These are phyloP conservation scores for Geotrichum reessii DNA, from an alignment of 1,139 yeast genomes.

Conservation along the genomic window DNA sequence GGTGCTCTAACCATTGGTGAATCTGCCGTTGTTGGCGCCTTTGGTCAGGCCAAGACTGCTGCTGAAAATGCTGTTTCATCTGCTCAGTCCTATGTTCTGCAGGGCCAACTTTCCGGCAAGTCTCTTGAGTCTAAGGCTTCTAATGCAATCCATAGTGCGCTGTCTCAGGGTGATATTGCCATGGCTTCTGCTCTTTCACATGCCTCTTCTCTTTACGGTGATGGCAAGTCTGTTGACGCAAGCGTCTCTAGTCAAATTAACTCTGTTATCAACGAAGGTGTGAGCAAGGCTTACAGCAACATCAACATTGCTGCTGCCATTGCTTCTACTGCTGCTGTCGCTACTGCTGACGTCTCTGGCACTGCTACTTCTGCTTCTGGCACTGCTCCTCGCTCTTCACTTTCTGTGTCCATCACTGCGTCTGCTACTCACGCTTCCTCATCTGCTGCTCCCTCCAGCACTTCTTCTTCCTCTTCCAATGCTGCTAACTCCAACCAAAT, in stretches of 20 bases:
- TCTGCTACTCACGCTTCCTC: too few relatives aligned
- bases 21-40: constrained; percentile 3
- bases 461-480: not conserved
- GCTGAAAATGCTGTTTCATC: constrained; percentile 5
- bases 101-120: not conserved
- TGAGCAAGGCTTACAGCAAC: not conserved
- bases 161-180: constrained; percentile 3
- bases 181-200: constrained; percentile 1
- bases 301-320: not conserved
- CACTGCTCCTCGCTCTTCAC: not conserved
- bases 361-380: not conserved
- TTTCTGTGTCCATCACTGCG: too few relatives aligned
- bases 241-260: not conserved
- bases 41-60: constrained; percentile 3
- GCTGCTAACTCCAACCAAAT: not conserved
- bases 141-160: not conserved
- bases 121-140: constrained; percentile 8
- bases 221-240: not conserved
- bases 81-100: not conserved
- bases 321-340: constrained; percentile 4
- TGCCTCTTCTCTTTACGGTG: constrained; percentile 3
- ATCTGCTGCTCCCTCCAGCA: not conserved
- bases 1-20: constrained; percentile 3
- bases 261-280: constrained; percentile 1
- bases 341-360: not conserved